phyloP scores from a whole-genome alignment of 352 stramenopile genomes.

The Aphanomyces invadans region DNA sequence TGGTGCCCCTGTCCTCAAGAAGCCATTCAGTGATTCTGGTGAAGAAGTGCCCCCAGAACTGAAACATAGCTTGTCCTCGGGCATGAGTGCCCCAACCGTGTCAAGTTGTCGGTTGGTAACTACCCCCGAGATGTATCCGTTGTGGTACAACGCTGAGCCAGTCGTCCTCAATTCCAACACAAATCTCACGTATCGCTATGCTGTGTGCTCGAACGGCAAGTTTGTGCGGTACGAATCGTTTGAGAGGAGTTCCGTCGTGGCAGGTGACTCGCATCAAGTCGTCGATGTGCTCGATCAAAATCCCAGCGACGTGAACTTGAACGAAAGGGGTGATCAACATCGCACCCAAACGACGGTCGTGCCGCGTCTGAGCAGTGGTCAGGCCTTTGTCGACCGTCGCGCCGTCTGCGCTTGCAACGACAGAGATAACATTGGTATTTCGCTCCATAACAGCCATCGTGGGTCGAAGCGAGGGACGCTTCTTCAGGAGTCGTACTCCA shows the following conservation, averaged over 20 bases:
- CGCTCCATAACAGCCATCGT: not conserved
- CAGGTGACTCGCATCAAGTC: constrained; percentile 36
- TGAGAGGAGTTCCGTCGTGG: constrained; percentile 14
- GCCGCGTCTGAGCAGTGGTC: constrained; percentile 68
- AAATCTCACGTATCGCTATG: constrained; percentile 77
- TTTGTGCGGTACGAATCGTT: constrained; percentile 74
- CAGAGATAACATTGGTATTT: not conserved
- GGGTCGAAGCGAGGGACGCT: constrained; percentile 10
- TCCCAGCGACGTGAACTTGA: not conserved
- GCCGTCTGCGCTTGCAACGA: constrained; percentile 28
- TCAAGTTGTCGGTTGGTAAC: constrained; percentile 53
- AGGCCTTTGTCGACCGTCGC: constrained; percentile 72
- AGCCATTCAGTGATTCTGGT: constrained; percentile 22
- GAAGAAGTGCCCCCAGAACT: constrained; percentile 20
- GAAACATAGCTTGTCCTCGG: constrained; percentile 22
- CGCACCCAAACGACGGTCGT: constrained; percentile 31
- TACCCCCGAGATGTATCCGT: constrained; percentile 77
- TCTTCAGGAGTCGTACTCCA: constrained; percentile 20
- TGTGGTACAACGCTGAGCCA: constrained; percentile 85
- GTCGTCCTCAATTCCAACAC: constrained; percentile 54
- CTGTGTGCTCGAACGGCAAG: constrained; percentile 63
- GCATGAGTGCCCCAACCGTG: constrained; percentile 37
- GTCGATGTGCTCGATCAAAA: constrained; percentile 52
- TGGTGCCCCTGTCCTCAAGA: not conserved
- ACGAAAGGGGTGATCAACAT: not conserved